Evolutionary conservation across 306 rosid genomes (phyloP).

Genomic region (Styphnolobium japonicum): DNA sequence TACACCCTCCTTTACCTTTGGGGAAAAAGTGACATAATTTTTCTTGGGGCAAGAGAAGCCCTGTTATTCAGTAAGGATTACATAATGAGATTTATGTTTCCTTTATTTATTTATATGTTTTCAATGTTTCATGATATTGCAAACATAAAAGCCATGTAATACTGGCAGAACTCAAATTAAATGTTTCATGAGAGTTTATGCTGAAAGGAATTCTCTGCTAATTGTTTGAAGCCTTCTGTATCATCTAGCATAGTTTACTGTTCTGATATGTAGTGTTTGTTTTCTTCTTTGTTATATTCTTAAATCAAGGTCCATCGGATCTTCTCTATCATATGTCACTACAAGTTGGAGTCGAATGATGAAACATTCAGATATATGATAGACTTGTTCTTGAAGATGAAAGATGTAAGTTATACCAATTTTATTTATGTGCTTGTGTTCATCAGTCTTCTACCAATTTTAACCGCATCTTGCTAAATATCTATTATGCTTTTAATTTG

Average conservation of each 20-base stretch:
- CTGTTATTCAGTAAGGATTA: not conserved
- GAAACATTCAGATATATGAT: conserved; percentile 60
- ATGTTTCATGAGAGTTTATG: not conserved
- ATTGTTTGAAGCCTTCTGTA: conserved; percentile 4
- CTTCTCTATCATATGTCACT: conserved; percentile 42
- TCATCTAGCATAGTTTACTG: not conserved
- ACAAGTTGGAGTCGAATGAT: conserved; percentile 40
- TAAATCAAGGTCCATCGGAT: conserved; percentile 52
- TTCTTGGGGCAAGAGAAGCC: not conserved
- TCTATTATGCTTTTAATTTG: conserved; percentile 3
- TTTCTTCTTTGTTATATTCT: not conserved
- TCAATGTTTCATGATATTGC: not conserved
- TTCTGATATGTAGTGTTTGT: conserved; percentile 15
- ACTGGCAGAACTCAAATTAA: not conserved
- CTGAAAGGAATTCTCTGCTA: not conserved
- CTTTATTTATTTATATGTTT: not conserved
- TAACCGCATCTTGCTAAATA: not conserved
- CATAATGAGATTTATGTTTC: not conserved
- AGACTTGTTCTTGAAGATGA: conserved; percentile 58
- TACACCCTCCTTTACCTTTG: not conserved
- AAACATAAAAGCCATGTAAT: not conserved
- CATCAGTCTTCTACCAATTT: not conserved
- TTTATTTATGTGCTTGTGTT: not conserved
- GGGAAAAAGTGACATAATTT: not conserved
- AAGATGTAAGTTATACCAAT: conserved; percentile 50